Base-by-base conservation (phyloP, 768 basidiomycete species). In the Mycena chlorophos region DNA sequence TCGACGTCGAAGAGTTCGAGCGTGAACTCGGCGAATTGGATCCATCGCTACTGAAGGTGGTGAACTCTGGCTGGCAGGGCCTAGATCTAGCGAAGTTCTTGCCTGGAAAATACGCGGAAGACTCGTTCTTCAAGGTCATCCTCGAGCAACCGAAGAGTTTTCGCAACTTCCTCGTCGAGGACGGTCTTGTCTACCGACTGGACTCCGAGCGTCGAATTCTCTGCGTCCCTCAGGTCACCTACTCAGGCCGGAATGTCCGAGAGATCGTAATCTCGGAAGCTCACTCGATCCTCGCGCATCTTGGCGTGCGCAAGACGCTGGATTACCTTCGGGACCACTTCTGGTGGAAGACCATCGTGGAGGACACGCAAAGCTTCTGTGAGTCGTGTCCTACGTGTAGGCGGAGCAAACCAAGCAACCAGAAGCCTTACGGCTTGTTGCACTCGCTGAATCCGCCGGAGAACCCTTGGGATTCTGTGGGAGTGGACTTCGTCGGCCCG, bases 271-370 rank as follows among this genome's bases (percentile, higher is more conserved):
- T n/a, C n/a, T n/a, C n/a, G n/a, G n/a, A n/a, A n/a, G n/a, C n/a
- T n/a, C n/a, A n/a, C n/a, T n/a, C n/a, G n/a, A n/a, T n/a, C n/a
- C n/a, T n/a, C n/a, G n/a, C n/a, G n/a, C n/a, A n/a, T n/a, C n/a
- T n/a, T n/a, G n/a, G n/a, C n/a, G n/a, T n/a, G n/a, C n/a, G n/a
- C n/a, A n/a, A n/a, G n/a, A n/a, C n/a, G n/a, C n/a, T n/a, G n/a
- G n/a, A n/a, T n/a, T n/a, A n/a, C n/a, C n/a, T n/a, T n/a, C n/a
- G n/a, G n/a, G n/a, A n/a, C n/a, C n/a, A n/a, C n/a, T n/a, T n/a
- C n/a, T 74, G 73, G 72, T 74, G 74, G 74, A 67, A 66, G 16
- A 42, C 52, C 0, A 68, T 75, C 59, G 60, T 48, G 0, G 10
- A n/a, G 12, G 42, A 45, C 42, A 45, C 42, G 13, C 13, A 22